A percentile compares a stretch with the other conserved stretches of the same genome.
These are phyloP conservation scores for Gracilariopsis chorda DNA, from an alignment of 23 red algal species.

Conservation along the genomic window DNA sequence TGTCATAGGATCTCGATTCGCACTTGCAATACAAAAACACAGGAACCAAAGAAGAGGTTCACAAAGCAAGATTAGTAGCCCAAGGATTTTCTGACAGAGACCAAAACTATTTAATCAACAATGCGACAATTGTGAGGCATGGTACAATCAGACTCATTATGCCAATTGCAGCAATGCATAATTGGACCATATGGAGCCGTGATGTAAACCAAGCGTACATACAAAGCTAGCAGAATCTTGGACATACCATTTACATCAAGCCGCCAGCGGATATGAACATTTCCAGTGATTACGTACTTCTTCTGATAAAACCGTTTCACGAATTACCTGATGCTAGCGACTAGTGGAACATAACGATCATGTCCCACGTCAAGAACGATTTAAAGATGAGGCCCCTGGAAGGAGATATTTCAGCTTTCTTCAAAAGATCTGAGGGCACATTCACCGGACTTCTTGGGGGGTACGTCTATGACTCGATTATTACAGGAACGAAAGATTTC, in stretches of 20 bases:
- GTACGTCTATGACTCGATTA: slow-evolving; percentile 15
- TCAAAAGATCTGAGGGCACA: background rate
- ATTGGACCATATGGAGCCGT: background rate
- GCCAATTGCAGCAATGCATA: background rate
- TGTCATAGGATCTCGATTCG: background rate
- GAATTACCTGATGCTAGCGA: background rate
- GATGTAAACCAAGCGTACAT: background rate
- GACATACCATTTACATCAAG: background rate
- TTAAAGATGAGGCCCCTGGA: background rate
- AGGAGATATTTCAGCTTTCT: background rate
- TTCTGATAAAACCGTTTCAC: background rate
- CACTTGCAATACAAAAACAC: background rate
- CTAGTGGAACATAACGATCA: background rate
- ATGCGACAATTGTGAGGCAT: background rate
- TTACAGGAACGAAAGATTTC: background rate
- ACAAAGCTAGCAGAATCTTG: background rate
- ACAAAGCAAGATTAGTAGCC: background rate
- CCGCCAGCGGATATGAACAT: background rate
- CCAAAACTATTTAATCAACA: background rate
- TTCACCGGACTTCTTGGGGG: background rate
- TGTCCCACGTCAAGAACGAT: background rate
- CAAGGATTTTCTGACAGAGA: background rate
- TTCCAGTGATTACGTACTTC: background rate
- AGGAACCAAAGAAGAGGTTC: background rate
- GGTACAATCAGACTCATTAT: background rate